phyloP scores from a whole-genome alignment of 2,329 filamentous ascomycete genomes.

The Aspergillus ustus region DNA sequence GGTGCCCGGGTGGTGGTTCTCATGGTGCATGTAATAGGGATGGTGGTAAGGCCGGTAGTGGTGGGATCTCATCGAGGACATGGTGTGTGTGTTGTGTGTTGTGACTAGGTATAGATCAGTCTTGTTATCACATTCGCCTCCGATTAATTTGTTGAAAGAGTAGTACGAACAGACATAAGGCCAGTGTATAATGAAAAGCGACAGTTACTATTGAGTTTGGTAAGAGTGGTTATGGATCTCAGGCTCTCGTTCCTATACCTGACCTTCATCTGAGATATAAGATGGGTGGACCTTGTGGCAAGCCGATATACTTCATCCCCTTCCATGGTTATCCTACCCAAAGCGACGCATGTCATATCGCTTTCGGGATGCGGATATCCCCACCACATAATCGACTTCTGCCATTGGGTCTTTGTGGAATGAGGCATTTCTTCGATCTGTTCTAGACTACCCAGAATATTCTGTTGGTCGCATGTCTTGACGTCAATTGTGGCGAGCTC shows the following conservation, averaged over 20 bases:
- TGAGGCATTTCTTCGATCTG: not conserved
- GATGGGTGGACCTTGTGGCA: not conserved
- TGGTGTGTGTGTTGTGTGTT: not conserved
- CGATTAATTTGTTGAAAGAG: not conserved
- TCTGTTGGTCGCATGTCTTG: not conserved
- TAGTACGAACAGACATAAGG: not conserved
- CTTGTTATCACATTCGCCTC: not conserved
- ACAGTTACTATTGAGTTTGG: no score
- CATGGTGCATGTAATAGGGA: not conserved
- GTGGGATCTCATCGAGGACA: not conserved
- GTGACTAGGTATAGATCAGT: not conserved
- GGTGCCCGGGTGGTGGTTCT: not conserved
- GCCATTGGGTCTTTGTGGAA: not conserved
- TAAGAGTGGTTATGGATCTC: not conserved
- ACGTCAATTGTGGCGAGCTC: conserved; percentile 10
- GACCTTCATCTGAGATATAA: no score
- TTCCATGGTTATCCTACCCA: not conserved
- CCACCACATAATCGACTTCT: not conserved
- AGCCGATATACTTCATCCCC: not conserved
- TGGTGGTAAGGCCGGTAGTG: not conserved
- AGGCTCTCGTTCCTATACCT: no score
- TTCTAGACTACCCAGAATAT: not conserved
- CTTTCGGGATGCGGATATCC: not conserved
- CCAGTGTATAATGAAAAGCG: not conserved
- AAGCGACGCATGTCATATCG: no score